Evolutionary conservation across 805 yeast genomes (phyloP).

Genomic region (Metschnikowia kofuensis): DNA sequence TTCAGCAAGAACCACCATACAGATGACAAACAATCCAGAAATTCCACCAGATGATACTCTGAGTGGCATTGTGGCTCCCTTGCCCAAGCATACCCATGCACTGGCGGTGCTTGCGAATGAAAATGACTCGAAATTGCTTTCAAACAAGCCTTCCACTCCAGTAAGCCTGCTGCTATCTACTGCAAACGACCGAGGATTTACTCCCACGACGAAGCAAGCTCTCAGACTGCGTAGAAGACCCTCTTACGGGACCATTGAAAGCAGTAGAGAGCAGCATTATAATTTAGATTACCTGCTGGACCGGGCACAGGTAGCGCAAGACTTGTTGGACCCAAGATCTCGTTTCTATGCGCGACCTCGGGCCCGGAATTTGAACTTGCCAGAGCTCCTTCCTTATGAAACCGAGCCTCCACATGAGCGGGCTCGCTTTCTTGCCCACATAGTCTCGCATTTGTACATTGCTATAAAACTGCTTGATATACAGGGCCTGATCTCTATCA

Average conservation of each 20-base stretch:
- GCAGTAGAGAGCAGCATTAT: conserved; percentile 36
- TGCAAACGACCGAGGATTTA: conserved; percentile 7
- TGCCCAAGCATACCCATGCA: conserved; percentile 1
- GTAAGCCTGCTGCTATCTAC: neutral
- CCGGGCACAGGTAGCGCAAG: conserved; percentile 23
- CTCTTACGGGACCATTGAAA: conserved; percentile 29
- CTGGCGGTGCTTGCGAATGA: neutral
- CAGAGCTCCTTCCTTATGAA: conserved; percentile 64
- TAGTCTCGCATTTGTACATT: conserved; percentile 74
- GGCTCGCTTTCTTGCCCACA: conserved; percentile 71
- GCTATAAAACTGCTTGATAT: conserved; percentile 74
- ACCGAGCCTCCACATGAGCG: conserved; percentile 68
- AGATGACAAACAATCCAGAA: neutral
- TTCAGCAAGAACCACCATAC: neutral
- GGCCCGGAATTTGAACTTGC: conserved; percentile 42
- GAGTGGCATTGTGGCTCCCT: neutral
- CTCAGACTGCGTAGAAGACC: conserved; percentile 24
- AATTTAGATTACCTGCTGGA: conserved; percentile 52
- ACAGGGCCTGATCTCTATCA: conserved; percentile 63
- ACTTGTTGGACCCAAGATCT: conserved; percentile 34
- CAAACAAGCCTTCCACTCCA: neutral
- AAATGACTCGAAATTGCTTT: neutral
- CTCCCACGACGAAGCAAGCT: conserved; percentile 22
- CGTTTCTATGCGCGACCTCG: conserved; percentile 36
- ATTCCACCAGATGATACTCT: neutral